Conservation (phyloP, 192 early-diverging fungal species). For the Borealophlyctis nickersoniae region DNA sequence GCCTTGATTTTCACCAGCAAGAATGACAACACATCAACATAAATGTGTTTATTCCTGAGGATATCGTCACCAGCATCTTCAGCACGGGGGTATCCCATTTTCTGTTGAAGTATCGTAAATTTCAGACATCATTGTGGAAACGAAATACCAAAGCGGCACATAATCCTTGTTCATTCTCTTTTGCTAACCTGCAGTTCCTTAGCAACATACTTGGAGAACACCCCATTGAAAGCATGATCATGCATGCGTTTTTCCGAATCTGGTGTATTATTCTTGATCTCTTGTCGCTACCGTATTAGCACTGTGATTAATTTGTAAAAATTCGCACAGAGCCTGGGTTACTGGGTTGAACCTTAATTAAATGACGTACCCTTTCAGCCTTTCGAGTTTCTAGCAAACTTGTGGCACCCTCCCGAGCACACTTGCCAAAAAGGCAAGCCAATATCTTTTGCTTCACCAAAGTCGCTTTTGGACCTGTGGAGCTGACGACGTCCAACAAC, state of each 20-base stretch:
- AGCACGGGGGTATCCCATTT: background rate
- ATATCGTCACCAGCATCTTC: background rate
- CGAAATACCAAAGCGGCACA: background rate
- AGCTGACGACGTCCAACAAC: background rate
- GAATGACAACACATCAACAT: background rate
- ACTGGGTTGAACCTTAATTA: background rate
- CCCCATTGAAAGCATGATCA: background rate
- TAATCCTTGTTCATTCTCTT: no score
- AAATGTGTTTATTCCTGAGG: background rate
- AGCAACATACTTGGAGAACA: background rate
- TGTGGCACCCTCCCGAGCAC: background rate
- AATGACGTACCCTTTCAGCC: background rate
- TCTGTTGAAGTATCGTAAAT: background rate
- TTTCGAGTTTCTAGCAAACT: background rate
- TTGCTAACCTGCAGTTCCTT: background rate
- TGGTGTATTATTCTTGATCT: background rate
- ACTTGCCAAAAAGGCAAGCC: background rate
- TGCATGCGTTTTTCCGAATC: background rate
- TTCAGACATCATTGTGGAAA: background rate
- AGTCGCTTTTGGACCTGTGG: background rate
- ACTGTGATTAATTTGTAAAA: no score
- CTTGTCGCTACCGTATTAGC: background rate
- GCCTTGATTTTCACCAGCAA: background rate
- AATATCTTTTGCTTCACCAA: slow-evolving; percentile 1
- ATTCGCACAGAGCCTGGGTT: no score